A percentile compares a stretch with the other conserved stretches of the same genome.
Conservation (phyloP, 2,329 filamentous ascomycete species). For the Dactylellina leptospora region DNA sequence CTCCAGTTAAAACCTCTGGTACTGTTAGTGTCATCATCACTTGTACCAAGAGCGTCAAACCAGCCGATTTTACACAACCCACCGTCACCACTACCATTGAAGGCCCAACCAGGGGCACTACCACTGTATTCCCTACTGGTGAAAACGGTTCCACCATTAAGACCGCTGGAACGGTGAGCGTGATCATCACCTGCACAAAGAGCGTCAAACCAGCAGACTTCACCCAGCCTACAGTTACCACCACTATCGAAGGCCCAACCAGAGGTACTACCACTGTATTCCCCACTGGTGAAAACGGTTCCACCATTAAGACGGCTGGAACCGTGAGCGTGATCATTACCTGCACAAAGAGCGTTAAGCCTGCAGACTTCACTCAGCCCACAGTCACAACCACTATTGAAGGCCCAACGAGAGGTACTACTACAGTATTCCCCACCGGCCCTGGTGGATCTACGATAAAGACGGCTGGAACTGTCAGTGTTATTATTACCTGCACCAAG, state of each 20-base stretch:
- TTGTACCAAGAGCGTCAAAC: background rate
- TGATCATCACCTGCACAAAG: background rate
- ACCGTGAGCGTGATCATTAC: background rate
- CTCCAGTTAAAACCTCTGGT: background rate
- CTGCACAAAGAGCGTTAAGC: no score
- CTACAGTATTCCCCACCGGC: background rate
- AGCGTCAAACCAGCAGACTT: background rate
- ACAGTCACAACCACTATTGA: background rate
- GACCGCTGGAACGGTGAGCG: background rate
- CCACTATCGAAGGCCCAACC: background rate
- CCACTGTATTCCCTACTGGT: background rate
- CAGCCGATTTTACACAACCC: no score
- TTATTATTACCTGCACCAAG: constrained; percentile 1
- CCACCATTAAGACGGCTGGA: background rate
- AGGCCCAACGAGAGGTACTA: background rate
- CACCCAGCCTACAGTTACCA: background rate
- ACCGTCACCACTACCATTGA: background rate
- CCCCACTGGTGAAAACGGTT: background rate
- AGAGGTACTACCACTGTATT: background rate
- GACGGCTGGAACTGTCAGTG: background rate
- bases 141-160: background rate
- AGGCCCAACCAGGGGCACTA: background rate
- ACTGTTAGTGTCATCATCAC: background rate
- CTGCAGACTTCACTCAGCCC: no score
- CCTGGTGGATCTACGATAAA: background rate